Base-by-base conservation (phyloP, 352 stramenopile genomes). In the Phytophthora tubulina region DNA sequence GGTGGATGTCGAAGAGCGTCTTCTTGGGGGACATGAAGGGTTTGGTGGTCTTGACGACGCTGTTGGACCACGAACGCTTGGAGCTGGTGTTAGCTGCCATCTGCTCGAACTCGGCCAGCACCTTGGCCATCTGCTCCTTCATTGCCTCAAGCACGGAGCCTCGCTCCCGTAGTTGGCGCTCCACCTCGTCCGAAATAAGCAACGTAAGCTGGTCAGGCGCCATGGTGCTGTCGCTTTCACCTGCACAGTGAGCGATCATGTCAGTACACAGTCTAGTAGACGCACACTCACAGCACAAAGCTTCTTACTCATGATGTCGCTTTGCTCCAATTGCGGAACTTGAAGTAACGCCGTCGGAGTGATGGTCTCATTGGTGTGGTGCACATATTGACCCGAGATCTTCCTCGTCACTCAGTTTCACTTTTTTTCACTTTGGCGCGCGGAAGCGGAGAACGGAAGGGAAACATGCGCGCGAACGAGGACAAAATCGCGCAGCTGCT, bases 401-500 rank as follows among this genome's bases (percentile, higher is more conserved):
- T 67, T 72, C 41, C 14, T 32, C 27, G n/a, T 67, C 54, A 68
- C 32, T 53, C 45, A 65, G 21, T 69, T 66, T 72, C 59, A 63
- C 57, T 58, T 54, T 42, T 27, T 69, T 66, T 72, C 59, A 63
- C 57, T 58, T 54, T 42, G 42, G 32, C 52, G 42, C 32, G 52
- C 42, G 42, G 7, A 63, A 35, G 35, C 31, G 57, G 33, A 8
- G 41, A 46, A 64, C 35, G n/a, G 10, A 17, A n/a, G 17, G 33
- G 31, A 48, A 81, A 68, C 33, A 94, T 94, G 87, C 82, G 82
- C 53, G 82, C 63, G 42, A 87, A 90, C 77, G 84, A 92, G 72
- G 84, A 92, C 63, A 88, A 88, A 51, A 93, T 95, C 75, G 76
- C 79, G 70, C 88, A 89, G 65, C 53, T 95, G 74, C 80, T 95